Conservation (phyloP, 768 basidiomycete genomes). For the Hericium alpestre region DNA sequence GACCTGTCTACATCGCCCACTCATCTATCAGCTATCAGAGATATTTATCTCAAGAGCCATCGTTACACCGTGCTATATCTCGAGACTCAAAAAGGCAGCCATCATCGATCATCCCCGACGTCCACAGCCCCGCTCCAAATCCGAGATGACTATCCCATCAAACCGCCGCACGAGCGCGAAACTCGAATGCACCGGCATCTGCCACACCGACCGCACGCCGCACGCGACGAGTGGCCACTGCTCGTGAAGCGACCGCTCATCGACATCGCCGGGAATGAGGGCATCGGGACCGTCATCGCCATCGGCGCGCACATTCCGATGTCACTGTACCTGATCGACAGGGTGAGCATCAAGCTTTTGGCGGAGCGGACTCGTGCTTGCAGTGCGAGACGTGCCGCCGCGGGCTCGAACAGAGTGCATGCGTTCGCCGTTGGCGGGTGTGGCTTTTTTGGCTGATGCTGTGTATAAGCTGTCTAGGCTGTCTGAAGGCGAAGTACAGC, state of each 20-base stretch:
- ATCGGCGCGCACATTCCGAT: conserved; percentile 56
- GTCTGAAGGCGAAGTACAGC: conserved; percentile 44
- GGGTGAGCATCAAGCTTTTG: too few relatives aligned
- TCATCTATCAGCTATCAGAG: too few relatives aligned
- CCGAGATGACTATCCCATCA: conserved; percentile 43
- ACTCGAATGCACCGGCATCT: conserved; percentile 68
- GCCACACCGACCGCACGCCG: conserved; percentile 79
- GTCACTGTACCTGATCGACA: conserved; percentile 66
- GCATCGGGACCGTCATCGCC: conserved; percentile 72
- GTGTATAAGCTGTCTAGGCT: conserved; percentile 53
- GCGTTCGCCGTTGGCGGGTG: conserved; percentile 69
- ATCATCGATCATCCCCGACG: conserved; percentile 29
- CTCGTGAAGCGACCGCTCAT: conserved; percentile 55
- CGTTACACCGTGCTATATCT: conserved; percentile 19
- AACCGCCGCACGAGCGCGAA: conserved; percentile 46
- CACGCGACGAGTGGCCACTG: conserved; percentile 72
- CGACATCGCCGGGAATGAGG: conserved; percentile 73
- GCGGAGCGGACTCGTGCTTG: too few relatives aligned
- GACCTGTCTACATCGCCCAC: too few relatives aligned
- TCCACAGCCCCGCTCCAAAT: conserved; percentile 23
- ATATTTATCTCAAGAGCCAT: too few relatives aligned
- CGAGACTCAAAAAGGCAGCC: conserved; percentile 31
- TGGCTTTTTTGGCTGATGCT: neutral
- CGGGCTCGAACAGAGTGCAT: too few relatives aligned
- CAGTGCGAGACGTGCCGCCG: too few relatives aligned